Evolutionary conservation across 257 asterid genomes (phyloP).

Genomic region (Nicotiana sylvestris): DNA sequence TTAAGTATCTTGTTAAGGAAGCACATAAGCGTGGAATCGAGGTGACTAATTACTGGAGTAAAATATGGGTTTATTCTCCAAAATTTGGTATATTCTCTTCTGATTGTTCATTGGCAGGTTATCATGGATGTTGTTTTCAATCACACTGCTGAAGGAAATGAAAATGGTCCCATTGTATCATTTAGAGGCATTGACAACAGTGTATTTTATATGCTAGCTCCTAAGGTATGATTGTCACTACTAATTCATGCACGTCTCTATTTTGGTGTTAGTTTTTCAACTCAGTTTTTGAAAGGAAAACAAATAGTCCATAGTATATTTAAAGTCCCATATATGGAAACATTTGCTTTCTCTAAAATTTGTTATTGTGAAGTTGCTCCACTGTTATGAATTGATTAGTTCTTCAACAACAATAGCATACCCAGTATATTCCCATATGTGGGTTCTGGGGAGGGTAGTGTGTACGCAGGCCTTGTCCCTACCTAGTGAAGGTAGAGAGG

Average conservation of each 20-base stretch:
- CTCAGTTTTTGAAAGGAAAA: not conserved
- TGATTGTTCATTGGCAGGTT: constrained; percentile 50
- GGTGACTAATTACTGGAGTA: constrained; percentile 36
- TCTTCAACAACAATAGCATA: no score
- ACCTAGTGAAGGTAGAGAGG: no score
- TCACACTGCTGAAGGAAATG: constrained; percentile 99
- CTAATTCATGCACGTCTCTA: not conserved
- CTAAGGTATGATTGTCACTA: constrained; percentile 52
- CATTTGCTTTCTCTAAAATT: not conserved
- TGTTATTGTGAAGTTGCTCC: not conserved
- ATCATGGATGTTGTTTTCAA: constrained; percentile 98
- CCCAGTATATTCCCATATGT: no score
- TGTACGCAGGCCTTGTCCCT: no score
- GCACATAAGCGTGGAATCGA: constrained; percentile 94
- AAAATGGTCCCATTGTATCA: constrained; percentile 76
- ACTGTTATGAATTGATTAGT: no score
- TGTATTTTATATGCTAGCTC: constrained; percentile 91
- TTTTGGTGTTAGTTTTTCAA: not conserved
- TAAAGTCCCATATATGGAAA: not conserved
- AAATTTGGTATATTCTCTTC: constrained; percentile 11
- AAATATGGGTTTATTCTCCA: constrained; percentile 7
- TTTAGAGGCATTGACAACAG: constrained; percentile 91
- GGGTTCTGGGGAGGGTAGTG: no score
- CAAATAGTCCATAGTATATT: not conserved
- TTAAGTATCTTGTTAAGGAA: constrained; percentile 86